phyloP scores from a whole-genome alignment of 371 early-diverging fungal species.

The Actinomucor elegans region DNA sequence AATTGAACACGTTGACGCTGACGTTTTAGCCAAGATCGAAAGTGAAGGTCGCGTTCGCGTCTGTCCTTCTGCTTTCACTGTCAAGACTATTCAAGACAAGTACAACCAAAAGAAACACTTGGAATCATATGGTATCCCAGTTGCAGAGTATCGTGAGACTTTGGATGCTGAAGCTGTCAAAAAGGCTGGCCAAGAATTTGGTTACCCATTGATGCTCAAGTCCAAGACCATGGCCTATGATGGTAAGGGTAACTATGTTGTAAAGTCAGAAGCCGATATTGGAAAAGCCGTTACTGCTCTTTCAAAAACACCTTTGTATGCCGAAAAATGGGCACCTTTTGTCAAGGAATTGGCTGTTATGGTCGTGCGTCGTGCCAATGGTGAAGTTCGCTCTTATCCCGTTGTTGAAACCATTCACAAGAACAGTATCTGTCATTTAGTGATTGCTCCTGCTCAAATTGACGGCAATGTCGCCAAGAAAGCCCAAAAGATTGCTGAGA shows the following conservation, averaged over 20 bases:
- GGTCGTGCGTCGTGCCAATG: slow-evolving; percentile 86
- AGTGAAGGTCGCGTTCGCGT: slow-evolving; percentile 43
- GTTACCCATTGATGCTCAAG: slow-evolving; percentile 95
- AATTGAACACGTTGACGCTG: slow-evolving; percentile 94
- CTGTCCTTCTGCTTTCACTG: slow-evolving; percentile 82
- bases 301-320: slow-evolving; percentile 70
- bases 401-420: slow-evolving; percentile 95
- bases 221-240: slow-evolving; percentile 94
- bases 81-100: slow-evolving; percentile 94
- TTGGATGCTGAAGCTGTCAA: slow-evolving; percentile 49
- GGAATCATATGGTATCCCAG: slow-evolving; percentile 59
- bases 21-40: slow-evolving; percentile 70
- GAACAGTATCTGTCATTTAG: slow-evolving; percentile 92
- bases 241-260: slow-evolving; percentile 90
- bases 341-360: slow-evolving; percentile 93
- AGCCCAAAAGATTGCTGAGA: slow-evolving; percentile 80
- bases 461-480: slow-evolving; percentile 68
- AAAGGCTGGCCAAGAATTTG: slow-evolving; percentile 64
- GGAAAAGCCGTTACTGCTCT: slow-evolving; percentile 59
- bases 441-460: slow-evolving; percentile 94
- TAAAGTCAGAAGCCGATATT: slow-evolving; percentile 67
- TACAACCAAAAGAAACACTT: slow-evolving; percentile 84
- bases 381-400: slow-evolving; percentile 83
- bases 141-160: slow-evolving; percentile 72
- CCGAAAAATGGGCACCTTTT: slow-evolving; percentile 93